Percentiles rank a stretch among this genome's conserved stretches.
These are phyloP conservation scores for Citrullus colocynthis DNA, from an alignment of 306 rosid genomes.

Conservation along the genomic window DNA sequence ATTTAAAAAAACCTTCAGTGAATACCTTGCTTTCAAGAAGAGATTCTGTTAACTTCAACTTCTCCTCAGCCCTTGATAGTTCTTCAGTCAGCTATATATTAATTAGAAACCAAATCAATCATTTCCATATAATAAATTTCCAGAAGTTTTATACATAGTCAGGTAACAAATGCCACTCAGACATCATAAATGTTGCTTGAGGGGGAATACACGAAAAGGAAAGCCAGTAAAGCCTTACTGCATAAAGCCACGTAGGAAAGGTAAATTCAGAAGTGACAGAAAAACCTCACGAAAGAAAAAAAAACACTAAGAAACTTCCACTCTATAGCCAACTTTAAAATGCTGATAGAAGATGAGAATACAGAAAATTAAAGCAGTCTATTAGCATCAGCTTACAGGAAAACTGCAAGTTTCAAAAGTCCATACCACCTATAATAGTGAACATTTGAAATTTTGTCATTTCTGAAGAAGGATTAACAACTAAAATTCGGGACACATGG, in stretches of 20 bases:
- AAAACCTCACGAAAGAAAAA: not conserved
- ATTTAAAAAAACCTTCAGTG: conserved; percentile 1
- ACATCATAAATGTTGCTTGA: not conserved
- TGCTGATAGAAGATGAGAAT: not conserved
- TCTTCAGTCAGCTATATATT: conserved; percentile 75
- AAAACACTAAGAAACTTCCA: not conserved
- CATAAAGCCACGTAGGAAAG: not conserved
- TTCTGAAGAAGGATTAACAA: not conserved
- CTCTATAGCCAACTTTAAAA: not conserved
- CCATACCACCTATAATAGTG: not conserved
- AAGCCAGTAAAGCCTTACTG: not conserved
- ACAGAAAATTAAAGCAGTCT: not conserved
- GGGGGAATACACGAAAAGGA: not conserved
- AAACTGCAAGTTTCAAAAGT: not conserved
- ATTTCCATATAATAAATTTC: not conserved
- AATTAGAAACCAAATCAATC: conserved; percentile 13
- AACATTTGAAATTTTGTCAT: not conserved
- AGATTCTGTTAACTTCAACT: conserved; percentile 86
- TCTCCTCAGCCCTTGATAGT: conserved; percentile 74
- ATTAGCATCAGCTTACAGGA: not conserved
- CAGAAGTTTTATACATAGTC: not conserved
- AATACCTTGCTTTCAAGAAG: conserved; percentile 91
- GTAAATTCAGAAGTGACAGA: not conserved
- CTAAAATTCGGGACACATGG: not conserved
- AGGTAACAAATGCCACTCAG: not conserved